A percentile compares a stretch with the other conserved stretches of the same genome.
phyloP scores from a whole-genome alignment of 495 filamentous ascomycete species.

The Daldinia childiae region DNA sequence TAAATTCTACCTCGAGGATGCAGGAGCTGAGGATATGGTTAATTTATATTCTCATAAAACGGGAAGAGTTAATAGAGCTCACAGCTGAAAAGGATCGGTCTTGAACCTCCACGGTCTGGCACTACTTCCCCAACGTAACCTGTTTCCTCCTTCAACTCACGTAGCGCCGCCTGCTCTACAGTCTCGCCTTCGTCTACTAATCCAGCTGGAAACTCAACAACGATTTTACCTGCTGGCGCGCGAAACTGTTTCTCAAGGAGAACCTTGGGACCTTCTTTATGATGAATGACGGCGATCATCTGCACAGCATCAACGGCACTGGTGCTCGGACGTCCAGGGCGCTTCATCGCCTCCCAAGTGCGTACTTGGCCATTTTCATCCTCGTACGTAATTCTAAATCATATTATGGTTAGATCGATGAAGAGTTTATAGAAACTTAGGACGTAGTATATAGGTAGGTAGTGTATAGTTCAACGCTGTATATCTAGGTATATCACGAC shows the following conservation, averaged over 20 bases:
- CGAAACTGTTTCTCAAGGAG: conserved; percentile 80
- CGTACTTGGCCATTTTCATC: conserved; percentile 69
- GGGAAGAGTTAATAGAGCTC: conserved; percentile 8
- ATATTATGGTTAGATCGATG: conserved; percentile 7
- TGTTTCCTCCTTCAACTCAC: conserved; percentile 83
- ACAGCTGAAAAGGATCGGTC: conserved; percentile 82
- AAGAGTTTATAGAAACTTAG: neutral
- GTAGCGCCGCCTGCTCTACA: conserved; percentile 72
- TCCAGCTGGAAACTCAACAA: conserved; percentile 79
- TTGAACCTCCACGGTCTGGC: conserved; percentile 40
- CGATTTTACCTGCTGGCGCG: conserved; percentile 74
- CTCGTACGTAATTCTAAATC: conserved; percentile 66
- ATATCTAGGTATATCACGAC: conserved; percentile 1
- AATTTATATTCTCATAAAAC: neutral
- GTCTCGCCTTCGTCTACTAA: conserved; percentile 77
- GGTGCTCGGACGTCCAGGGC: conserved; percentile 67
- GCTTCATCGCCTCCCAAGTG: conserved; percentile 75
- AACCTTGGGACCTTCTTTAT: conserved; percentile 53
- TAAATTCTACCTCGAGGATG: conserved; percentile 46
- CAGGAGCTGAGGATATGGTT: conserved; percentile 43
- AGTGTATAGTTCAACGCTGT: too few relatives aligned
- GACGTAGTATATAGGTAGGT: too few relatives aligned
- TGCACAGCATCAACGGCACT: conserved; percentile 79
- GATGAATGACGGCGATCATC: conserved; percentile 74
- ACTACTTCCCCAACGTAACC: conserved; percentile 74